These are phyloP conservation scores for Cryptomeria japonica DNA, from an alignment of 75 land plant genomes.

Conservation along the genomic window DNA sequence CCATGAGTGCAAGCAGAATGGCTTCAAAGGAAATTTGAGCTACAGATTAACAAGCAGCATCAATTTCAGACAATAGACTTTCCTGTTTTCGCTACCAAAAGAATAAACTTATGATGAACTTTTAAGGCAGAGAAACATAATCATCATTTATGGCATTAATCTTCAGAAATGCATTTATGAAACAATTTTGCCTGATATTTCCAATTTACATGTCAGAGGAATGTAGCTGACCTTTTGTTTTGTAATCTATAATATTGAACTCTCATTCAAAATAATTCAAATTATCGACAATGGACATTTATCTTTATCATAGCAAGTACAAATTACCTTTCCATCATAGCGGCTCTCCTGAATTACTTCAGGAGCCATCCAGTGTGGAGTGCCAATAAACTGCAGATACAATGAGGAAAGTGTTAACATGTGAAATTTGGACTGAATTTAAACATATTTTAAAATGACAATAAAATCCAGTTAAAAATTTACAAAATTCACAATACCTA, in stretches of 20 bases:
- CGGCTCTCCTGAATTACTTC: constrained; percentile 99
- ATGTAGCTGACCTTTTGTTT: background rate
- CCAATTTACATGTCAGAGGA: background rate
- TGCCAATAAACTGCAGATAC: constrained; percentile 87
- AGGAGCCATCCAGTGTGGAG: constrained; percentile 99
- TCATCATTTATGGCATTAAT: background rate
- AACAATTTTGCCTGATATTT: background rate
- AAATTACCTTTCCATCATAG: constrained; percentile 97
- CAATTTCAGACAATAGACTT: background rate
- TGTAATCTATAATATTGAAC: background rate
- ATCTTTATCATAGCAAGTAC: background rate
- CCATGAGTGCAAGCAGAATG: background rate
- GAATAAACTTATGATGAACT: background rate
- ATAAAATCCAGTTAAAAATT: background rate
- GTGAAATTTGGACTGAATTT: background rate
- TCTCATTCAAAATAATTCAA: constrained; percentile 1
- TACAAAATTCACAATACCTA: background rate
- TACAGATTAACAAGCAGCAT: background rate
- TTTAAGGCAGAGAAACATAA: background rate
- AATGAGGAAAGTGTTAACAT: background rate
- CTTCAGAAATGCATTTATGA: background rate
- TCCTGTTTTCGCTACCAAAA: background rate
- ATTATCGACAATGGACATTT: background rate
- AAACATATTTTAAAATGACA: background rate
- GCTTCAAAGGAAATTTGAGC: background rate